Conservation (phyloP, 2,329 filamentous ascomycete genomes). For the Neonectria hederae region DNA sequence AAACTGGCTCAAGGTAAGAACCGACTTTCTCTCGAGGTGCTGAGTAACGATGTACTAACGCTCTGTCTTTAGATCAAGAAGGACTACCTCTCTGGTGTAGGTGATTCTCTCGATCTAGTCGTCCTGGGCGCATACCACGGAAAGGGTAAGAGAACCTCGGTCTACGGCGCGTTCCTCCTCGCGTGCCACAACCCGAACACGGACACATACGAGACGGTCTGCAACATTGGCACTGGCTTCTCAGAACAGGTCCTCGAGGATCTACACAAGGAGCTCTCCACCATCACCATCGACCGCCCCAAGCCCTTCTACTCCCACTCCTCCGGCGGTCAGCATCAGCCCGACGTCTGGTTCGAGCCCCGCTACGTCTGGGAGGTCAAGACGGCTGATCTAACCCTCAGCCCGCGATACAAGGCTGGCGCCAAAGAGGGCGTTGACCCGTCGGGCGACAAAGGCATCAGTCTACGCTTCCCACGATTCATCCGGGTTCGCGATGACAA, state of each 20-base stretch:
- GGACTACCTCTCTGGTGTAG: conserved; percentile 92
- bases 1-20: conserved; percentile 91
- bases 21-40: neutral
- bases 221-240: conserved; percentile 98
- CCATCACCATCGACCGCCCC: conserved; percentile 83
- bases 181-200: conserved; percentile 87
- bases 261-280: conserved; percentile 78
- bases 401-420: conserved; percentile 92
- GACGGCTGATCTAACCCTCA: conserved; percentile 93
- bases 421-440: conserved; percentile 80
- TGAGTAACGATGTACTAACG: conserved; percentile 63
- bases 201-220: conserved; percentile 92
- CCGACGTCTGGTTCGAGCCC: conserved; percentile 98
- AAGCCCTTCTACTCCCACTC: conserved; percentile 97
- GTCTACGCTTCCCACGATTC: conserved; percentile 89
- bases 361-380: conserved; percentile 97
- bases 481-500: conserved; percentile 95
- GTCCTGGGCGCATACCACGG: conserved; percentile 95
- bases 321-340: conserved; percentile 86
- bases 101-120: conserved; percentile 95
- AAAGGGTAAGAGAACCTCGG: conserved; percentile 92
- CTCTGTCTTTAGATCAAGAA: conserved; percentile 79
- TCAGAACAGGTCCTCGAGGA: conserved; percentile 93
- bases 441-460: conserved; percentile 79
- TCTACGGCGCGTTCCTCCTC: conserved; percentile 94